Conservation (phyloP, 2,329 filamentous ascomycete species). For the Monosporascus sp. region DNA sequence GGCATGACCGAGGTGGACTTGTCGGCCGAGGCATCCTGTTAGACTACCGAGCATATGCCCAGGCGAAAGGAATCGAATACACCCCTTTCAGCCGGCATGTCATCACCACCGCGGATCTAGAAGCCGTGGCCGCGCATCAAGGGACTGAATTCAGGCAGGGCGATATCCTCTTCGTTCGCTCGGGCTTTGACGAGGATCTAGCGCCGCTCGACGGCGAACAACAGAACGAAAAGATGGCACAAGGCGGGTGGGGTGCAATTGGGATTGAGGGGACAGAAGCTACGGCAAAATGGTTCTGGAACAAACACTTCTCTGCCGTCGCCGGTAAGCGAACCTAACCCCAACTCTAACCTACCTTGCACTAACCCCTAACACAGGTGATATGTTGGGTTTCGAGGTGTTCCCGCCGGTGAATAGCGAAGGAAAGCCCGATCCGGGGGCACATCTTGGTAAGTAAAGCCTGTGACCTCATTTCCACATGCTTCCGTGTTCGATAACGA, state of each 20-base stretch:
- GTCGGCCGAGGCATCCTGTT: conserved; percentile 46
- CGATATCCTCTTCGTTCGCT: conserved; percentile 53
- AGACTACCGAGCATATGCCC: conserved; percentile 46
- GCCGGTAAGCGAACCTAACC: conserved; percentile 30
- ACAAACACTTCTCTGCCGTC: conserved; percentile 49
- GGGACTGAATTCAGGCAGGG: conserved; percentile 39
- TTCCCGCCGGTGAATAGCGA: conserved; percentile 33
- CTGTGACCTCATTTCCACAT: not conserved
- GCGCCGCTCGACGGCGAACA: conserved; percentile 25
- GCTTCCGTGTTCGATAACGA: not conserved
- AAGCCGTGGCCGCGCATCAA: conserved; percentile 38
- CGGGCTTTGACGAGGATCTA: conserved; percentile 36
- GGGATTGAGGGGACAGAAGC: conserved; percentile 44
- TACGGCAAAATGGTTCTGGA: conserved; percentile 53
- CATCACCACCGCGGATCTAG: conserved; percentile 39
- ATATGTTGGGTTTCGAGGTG: conserved; percentile 49
- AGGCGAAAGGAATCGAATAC: conserved; percentile 29
- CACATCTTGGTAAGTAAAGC: conserved; percentile 3
- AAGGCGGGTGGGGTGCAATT: conserved; percentile 26
- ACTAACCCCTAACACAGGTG: conserved; percentile 14
- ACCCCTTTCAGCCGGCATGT: conserved; percentile 33
- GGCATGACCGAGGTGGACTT: conserved; percentile 33
- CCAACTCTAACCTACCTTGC: no score
- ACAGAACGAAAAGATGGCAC: conserved; percentile 10
- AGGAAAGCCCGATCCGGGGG: conserved; percentile 1